phyloP scores from a whole-genome alignment of 2,329 filamentous ascomycete genomes.

The Scedosporium aurantiacum region DNA sequence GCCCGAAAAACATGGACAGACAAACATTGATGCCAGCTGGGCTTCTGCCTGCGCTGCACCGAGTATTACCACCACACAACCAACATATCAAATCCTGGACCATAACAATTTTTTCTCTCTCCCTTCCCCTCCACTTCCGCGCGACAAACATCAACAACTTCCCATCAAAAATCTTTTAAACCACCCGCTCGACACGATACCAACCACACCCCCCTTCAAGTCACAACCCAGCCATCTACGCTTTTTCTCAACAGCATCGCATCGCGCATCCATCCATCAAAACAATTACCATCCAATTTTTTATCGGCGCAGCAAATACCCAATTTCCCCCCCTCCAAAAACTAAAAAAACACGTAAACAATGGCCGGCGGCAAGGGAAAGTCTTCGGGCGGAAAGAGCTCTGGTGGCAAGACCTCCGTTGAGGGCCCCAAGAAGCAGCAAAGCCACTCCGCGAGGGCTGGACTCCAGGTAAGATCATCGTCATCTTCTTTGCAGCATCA shows the following conservation, averaged over 20 bases:
- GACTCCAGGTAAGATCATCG: slow-evolving; percentile 67
- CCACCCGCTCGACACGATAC: neutral
- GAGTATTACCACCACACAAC: too few relatives aligned
- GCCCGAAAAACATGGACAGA: neutral
- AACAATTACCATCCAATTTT: neutral
- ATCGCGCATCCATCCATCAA: slow-evolving; percentile 1
- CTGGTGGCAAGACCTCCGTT: slow-evolving; percentile 61
- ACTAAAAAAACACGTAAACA: slow-evolving; percentile 17
- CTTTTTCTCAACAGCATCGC: neutral
- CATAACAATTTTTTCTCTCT: neutral
- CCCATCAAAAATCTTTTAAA: neutral
- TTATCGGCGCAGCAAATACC: neutral
- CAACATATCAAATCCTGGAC: neutral
- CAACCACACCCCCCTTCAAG: neutral
- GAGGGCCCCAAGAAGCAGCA: slow-evolving; percentile 75
- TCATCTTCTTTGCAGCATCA: slow-evolving; percentile 11
- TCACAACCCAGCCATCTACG: neutral
- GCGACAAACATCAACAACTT: slow-evolving; percentile 2
- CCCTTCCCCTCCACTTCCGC: neutral
- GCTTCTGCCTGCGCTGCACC: neutral
- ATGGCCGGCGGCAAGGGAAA: slow-evolving; percentile 90
- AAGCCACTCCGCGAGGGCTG: slow-evolving; percentile 91
- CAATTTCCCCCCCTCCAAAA: neutral
- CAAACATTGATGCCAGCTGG: neutral
- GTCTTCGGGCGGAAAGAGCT: slow-evolving; percentile 77